phyloP scores from a whole-genome alignment of 1,284 basidiomycete genomes.

The Tetrapyrgos nigripes region DNA sequence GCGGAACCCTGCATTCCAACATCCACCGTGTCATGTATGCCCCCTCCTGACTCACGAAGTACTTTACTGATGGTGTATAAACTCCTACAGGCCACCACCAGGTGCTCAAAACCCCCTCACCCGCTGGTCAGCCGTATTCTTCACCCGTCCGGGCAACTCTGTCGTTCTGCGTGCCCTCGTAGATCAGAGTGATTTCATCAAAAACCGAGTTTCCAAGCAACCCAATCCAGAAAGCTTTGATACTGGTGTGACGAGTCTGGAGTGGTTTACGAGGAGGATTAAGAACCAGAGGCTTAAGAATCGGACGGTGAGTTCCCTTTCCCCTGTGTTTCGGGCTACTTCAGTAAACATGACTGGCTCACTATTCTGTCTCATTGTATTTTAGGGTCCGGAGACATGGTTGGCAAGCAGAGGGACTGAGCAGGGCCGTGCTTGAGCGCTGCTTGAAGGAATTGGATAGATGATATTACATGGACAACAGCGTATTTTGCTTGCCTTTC shows the following conservation, averaged over 20 bases:
- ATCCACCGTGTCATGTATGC: constrained; percentile 42
- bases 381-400: constrained; percentile 40
- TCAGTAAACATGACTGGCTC: neutral
- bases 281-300: constrained; percentile 52
- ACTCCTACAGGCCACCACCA: constrained; percentile 47
- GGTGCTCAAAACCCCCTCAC: constrained; percentile 48
- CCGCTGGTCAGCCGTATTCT: constrained; percentile 69
- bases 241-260: constrained; percentile 42
- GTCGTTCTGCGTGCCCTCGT: constrained; percentile 51
- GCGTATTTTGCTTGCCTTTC: neutral
- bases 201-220: constrained; percentile 41
- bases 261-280: constrained; percentile 51
- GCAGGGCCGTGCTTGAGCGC: constrained; percentile 13
- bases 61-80: constrained; percentile 46
- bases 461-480: too few relatives aligned
- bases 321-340: neutral
- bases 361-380: neutral
- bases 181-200: constrained; percentile 56
- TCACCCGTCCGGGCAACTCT: constrained; percentile 63
- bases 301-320: constrained; percentile 33
- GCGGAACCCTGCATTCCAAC: constrained; percentile 55
- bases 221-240: constrained; percentile 37
- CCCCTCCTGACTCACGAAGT: too few relatives aligned
- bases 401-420: constrained; percentile 40
- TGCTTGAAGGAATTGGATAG: too few relatives aligned